Percentiles rank a stretch among this genome's conserved stretches.
phyloP scores from a whole-genome alignment of 1,139 yeast species.

The Candida anutae region DNA sequence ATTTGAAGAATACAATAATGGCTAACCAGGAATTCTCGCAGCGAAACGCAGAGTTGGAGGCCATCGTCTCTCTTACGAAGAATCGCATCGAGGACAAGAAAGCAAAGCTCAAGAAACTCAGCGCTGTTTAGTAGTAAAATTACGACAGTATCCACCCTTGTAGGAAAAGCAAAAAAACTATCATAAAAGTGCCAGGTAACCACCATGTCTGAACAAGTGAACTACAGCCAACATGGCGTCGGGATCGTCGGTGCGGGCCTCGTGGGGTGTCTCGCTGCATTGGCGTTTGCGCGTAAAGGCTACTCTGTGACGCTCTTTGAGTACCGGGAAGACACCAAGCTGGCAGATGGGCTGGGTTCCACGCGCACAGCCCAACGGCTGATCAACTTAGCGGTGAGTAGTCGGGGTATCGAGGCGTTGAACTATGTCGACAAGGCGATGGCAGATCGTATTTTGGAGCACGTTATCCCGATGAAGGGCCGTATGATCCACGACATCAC shows the following conservation, averaged over 20 bases:
- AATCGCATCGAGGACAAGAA: conserved; percentile 10
- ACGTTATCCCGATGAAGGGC: conserved; percentile 79
- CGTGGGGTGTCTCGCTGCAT: conserved; percentile 82
- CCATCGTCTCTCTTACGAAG: conserved; percentile 20
- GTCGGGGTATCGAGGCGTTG: conserved; percentile 71
- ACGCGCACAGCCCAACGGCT: conserved; percentile 44
- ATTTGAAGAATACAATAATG: conserved; percentile 36
- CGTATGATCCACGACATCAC: conserved; percentile 75
- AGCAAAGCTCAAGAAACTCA: conserved; percentile 5
- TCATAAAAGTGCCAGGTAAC: no score
- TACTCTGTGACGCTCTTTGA: conserved; percentile 68
- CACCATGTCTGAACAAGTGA: no score
- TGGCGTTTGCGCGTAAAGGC: conserved; percentile 72
- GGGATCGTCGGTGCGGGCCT: conserved; percentile 79
- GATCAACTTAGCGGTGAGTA: conserved; percentile 81
- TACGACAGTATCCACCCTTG: no score
- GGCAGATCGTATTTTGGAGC: conserved; percentile 47
- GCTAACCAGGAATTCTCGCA: conserved; percentile 37
- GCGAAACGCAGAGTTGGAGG: conserved; percentile 30
- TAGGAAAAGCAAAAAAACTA: no score
- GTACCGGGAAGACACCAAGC: conserved; percentile 34
- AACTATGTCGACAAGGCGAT: conserved; percentile 51
- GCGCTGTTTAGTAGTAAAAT: no score
- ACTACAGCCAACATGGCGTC: conserved; percentile 16
- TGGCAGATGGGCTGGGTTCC: conserved; percentile 6